These are phyloP conservation scores for Botrytis sinoallii DNA, from an alignment of 2,329 filamentous ascomycete genomes.

Conservation along the genomic window DNA sequence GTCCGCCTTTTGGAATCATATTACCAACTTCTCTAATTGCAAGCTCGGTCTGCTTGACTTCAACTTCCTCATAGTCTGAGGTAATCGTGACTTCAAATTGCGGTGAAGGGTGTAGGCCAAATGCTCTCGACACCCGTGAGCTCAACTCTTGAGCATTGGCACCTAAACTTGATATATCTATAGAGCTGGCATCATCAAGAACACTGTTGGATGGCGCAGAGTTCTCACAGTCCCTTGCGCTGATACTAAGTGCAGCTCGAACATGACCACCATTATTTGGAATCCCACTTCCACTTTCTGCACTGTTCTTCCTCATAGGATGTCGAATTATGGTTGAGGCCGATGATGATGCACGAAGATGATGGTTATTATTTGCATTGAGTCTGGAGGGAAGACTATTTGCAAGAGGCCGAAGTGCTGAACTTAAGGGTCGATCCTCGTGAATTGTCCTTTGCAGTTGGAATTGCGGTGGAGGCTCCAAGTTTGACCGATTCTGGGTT, in stretches of 20 bases:
- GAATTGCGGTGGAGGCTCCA: constrained; percentile 32
- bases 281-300: background rate
- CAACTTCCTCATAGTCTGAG: background rate
- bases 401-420: constrained; percentile 21
- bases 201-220: background rate
- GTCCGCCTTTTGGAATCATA: background rate
- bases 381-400: constrained; percentile 9
- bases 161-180: constrained; percentile 26
- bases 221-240: background rate
- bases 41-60: background rate
- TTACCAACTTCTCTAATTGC: background rate
- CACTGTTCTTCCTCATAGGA: constrained; percentile 5
- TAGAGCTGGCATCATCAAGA: constrained; percentile 18
- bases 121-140: constrained; percentile 31
- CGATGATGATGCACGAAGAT: constrained; percentile 25
- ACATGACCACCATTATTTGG: background rate
- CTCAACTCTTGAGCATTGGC: constrained; percentile 29
- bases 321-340: constrained; percentile 21
- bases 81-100: constrained; percentile 24
- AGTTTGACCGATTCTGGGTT: constrained; percentile 22
- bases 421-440: constrained; percentile 33
- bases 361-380: constrained; percentile 16
- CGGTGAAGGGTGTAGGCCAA: constrained; percentile 25
- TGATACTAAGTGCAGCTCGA: background rate
- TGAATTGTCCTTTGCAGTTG: constrained; percentile 34